These are phyloP conservation scores for Polytrichum formosum DNA, from an alignment of 225 moss, liverwort and hornwort genomes.

Conservation along the genomic window DNA sequence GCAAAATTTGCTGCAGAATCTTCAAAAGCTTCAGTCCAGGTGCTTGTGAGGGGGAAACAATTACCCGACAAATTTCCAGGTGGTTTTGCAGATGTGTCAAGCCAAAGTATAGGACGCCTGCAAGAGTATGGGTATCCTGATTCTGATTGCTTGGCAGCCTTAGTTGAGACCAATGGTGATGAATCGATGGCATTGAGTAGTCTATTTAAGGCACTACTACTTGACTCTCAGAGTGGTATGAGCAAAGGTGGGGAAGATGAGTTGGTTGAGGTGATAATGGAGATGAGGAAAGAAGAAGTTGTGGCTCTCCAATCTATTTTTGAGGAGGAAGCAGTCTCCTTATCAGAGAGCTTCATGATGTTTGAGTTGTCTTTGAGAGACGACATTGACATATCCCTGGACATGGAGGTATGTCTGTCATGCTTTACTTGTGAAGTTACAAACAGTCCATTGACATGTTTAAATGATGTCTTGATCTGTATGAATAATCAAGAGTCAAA, in stretches of 20 bases:
- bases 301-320: constrained; percentile 63
- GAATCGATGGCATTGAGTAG: constrained; percentile 47
- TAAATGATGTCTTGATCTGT: no score
- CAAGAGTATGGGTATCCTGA: constrained; percentile 69
- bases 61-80: constrained; percentile 13
- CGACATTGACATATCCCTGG: constrained; percentile 28
- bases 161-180: constrained; percentile 55
- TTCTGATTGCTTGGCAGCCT: constrained; percentile 48
- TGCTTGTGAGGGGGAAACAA: constrained; percentile 64
- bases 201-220: constrained; percentile 45
- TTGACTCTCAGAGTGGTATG: constrained; percentile 13
- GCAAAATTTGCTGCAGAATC: constrained; percentile 69
- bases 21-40: constrained; percentile 81
- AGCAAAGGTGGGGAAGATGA: constrained; percentile 9
- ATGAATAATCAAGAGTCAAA: background rate
- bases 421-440: constrained; percentile 2
- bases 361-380: constrained; percentile 43
- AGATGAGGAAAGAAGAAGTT: constrained; percentile 52
- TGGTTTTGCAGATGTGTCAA: constrained; percentile 15
- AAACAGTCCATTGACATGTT: no score
- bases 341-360: constrained; percentile 36
- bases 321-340: constrained; percentile 37
- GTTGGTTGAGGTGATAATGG: constrained; percentile 25
- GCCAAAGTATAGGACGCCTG: constrained; percentile 28
- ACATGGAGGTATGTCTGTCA: constrained; percentile 61